Evolutionary conservation across 768 basidiomycete genomes (phyloP).

Genomic region (Pulveroboletus sp.): DNA sequence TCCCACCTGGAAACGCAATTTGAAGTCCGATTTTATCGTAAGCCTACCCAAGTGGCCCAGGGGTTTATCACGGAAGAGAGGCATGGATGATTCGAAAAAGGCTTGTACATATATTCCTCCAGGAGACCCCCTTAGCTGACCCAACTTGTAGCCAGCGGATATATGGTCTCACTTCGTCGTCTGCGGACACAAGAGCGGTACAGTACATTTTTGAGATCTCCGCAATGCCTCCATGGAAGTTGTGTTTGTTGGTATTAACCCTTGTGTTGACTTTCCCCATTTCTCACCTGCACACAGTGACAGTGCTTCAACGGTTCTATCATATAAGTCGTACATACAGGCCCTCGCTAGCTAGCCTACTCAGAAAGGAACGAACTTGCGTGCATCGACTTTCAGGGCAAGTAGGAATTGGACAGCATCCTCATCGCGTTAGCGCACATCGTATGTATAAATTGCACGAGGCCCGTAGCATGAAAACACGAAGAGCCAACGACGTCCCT

Average conservation of each 20-base stretch:
- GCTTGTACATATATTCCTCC: constrained; percentile 21
- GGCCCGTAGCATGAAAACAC: too few relatives aligned
- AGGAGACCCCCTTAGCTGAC: constrained; percentile 16
- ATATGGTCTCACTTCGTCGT: constrained; percentile 36
- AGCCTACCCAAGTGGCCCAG: constrained; percentile 31
- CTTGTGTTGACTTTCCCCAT: neutral
- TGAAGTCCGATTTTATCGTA: constrained; percentile 46
- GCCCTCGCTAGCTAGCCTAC: constrained; percentile 36
- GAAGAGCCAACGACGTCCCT: too few relatives aligned
- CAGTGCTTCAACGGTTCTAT: constrained; percentile 35
- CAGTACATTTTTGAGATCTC: constrained; percentile 45
- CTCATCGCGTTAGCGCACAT: too few relatives aligned
- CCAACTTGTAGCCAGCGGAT: constrained; percentile 15
- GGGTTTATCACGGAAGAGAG: constrained; percentile 35
- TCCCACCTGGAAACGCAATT: constrained; percentile 49
- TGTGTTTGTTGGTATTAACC: constrained; percentile 18
- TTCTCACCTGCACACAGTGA: constrained; percentile 22
- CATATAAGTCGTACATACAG: too few relatives aligned
- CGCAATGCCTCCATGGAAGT: constrained; percentile 31
- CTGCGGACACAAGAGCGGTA: constrained; percentile 41
- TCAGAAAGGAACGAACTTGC: constrained; percentile 36
- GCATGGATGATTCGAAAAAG: constrained; percentile 45
- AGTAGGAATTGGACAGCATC: too few relatives aligned
- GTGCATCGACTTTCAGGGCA: neutral
- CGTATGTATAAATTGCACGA: too few relatives aligned